These are phyloP conservation scores for Paracoccidioides lutzii DNA, from an alignment of 2,329 filamentous ascomycete species.

Conservation along the genomic window DNA sequence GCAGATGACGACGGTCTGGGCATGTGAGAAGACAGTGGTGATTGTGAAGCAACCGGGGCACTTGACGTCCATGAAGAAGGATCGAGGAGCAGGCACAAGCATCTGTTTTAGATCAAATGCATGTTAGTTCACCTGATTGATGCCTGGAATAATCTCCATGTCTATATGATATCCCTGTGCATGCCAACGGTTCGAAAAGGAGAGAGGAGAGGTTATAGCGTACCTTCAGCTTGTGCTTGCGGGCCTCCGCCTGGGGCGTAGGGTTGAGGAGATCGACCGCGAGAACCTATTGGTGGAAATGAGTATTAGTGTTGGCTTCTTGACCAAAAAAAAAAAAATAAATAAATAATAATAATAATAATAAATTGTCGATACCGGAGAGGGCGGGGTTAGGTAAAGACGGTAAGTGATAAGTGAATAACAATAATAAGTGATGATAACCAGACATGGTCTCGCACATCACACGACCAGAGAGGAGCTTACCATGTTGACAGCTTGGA, in stretches of 20 bases:
- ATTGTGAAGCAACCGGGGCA: conserved; percentile 99
- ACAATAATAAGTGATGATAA: no score
- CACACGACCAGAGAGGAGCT: conserved; percentile 12
- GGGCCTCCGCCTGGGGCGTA: conserved; percentile 89
- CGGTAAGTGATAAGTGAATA: background rate
- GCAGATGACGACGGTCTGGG: conserved; percentile 99
- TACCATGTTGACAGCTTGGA: conserved; percentile 33
- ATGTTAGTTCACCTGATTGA: background rate
- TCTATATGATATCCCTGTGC: conserved; percentile 11
- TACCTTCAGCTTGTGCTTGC: conserved; percentile 99
- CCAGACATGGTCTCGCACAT: background rate
- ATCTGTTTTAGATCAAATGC: conserved; percentile 41
- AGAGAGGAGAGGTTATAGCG: conserved; percentile 15
- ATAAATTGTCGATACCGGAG: conserved; percentile 1
- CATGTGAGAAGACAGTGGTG: conserved; percentile 99
- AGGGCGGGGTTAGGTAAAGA: conserved; percentile 10
- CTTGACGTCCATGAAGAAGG: conserved; percentile 99
- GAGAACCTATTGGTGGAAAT: conserved; percentile 63
- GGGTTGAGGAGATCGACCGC: conserved; percentile 99
- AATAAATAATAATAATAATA: no score
- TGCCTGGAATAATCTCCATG: no score
- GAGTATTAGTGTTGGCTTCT: conserved; percentile 11
- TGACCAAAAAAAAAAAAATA: background rate
- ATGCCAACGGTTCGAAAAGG: conserved; percentile 10
- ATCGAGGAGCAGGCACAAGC: conserved; percentile 89